Conservation (phyloP, 2,329 filamentous ascomycete species). For the Pseudogymnoascus sp. region DNA sequence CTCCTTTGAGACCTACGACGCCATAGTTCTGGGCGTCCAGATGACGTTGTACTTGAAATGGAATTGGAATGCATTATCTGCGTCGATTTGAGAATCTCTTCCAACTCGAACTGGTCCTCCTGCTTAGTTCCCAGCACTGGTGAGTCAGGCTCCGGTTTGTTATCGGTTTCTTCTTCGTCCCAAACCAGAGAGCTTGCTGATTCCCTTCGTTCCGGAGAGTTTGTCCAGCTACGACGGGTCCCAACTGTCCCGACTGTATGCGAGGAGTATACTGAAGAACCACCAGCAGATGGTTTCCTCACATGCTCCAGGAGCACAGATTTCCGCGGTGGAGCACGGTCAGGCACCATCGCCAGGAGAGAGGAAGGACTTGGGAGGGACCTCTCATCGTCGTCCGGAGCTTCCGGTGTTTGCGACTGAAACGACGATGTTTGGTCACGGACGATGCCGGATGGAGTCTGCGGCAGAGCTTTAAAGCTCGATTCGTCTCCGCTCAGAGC, state of each 20-base stretch:
- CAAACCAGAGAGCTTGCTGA: not conserved
- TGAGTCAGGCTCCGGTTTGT: not conserved
- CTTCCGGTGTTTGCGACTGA: conserved; percentile 6
- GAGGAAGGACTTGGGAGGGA: not conserved
- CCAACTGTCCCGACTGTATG: not conserved
- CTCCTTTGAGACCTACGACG: conserved; percentile 23
- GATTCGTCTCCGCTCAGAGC: not conserved
- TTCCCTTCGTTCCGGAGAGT: not conserved
- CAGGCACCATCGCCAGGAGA: not conserved
- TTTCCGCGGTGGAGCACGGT: conserved; percentile 2
- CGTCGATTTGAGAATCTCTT: conserved; percentile 1
- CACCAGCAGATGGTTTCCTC: not conserved
- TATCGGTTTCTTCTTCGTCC: not conserved
- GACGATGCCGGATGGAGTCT: not conserved
- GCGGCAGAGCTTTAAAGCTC: not conserved
- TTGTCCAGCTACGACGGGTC: conserved; percentile 2
- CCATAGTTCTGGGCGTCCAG: conserved; percentile 24
- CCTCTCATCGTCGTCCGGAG: not conserved
- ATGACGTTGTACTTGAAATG: conserved; percentile 5
- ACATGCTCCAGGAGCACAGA: not conserved
- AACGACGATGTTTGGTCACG: conserved; percentile 5
- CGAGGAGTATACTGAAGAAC: not conserved
- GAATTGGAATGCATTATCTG: conserved; percentile 8
- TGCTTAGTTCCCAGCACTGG: not conserved
- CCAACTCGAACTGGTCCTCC: conserved; percentile 3